Evolutionary conservation across 257 asterid genomes (phyloP).

Genomic region (Petrea volubilis): DNA sequence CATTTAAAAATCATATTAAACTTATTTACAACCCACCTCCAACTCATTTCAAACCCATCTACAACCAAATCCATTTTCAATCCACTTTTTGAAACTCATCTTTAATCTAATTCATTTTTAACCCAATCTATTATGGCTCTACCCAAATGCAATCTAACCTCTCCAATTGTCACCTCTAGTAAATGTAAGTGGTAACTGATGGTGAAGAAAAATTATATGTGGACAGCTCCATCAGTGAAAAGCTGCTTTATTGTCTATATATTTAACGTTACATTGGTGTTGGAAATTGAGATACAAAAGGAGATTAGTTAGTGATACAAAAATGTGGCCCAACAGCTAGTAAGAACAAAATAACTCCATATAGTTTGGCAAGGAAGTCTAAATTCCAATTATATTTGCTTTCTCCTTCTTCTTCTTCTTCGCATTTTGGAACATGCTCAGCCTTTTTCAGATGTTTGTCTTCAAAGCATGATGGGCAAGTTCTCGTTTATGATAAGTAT

Average conservation of each 20-base stretch:
- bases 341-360: slow-evolving; percentile 13
- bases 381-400: slow-evolving; percentile 19
- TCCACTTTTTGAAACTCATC: too few relatives aligned
- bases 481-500: slow-evolving; percentile 68
- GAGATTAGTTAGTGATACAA: not conserved
- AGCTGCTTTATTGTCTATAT: not conserved
- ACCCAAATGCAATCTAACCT: too few relatives aligned
- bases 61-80: too few relatives aligned
- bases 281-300: not conserved
- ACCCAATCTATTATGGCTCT: too few relatives aligned
- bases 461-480: slow-evolving; percentile 87
- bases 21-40: too few relatives aligned
- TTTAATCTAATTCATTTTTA: too few relatives aligned
- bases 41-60: too few relatives aligned
- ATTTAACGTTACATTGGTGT: not conserved
- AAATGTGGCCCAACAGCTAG: not conserved
- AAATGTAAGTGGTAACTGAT: too few relatives aligned
- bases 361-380: not conserved
- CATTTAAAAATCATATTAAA: too few relatives aligned
- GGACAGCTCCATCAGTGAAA: not conserved
- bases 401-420: too few relatives aligned
- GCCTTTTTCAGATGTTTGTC: slow-evolving; percentile 53
- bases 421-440: slow-evolving; percentile 28
- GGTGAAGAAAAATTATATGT: too few relatives aligned
- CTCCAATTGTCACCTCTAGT: too few relatives aligned